Base-by-base conservation (phyloP, 2,329 filamentous ascomycete species). In the Sclerotinia spermophila region DNA sequence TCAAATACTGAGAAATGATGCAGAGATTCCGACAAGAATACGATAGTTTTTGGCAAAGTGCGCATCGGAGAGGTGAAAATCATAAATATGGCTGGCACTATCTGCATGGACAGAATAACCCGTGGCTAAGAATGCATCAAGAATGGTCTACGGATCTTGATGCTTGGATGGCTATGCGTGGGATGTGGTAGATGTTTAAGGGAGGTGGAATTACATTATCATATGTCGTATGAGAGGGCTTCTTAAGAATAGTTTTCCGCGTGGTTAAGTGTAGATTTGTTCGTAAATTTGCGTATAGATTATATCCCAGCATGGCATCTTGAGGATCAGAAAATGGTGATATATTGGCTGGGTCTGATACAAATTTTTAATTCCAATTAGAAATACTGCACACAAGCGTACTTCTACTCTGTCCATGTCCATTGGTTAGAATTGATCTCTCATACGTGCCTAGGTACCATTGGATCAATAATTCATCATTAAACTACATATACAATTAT, bases 11-110 rank as follows among this genome's bases (percentile, higher is more conserved):
- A 73, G 40, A 42, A 15, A 13, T 33, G 1, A 35, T 27, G 30
- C 64, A 79, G 78, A 71, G 77, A 64, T 78, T 76, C 38, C 67
- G 73, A 66, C 67, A 69, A 64, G 72, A 77, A 45, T 70, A 77
- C 27, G 73, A 78, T 71, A 61, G 68, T 38, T 79, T 77, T 59
- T 79, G 78, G 78, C 75, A 75, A 48, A 38, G 75, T 53, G 76
- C 77, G 2, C 77, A 78, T 73, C 73, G 75, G 1, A 62, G 74
- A 56, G 75, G 74, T 2, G 75, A 76, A 7, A 77, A 77, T 64
- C 17, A 67, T 15, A 51, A 55, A 15, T 24, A 61, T 10, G 67
- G 58, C 2, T 58, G 53, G 13, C 44, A 33, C 13, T 53, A 48
- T 19, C 24, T 48, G 17, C 7, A 1, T 15, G 70, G 44, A 13